These are phyloP conservation scores for Brassica hybrid DNA, from an alignment of 441 rosid genomes.

Conservation along the genomic window DNA sequence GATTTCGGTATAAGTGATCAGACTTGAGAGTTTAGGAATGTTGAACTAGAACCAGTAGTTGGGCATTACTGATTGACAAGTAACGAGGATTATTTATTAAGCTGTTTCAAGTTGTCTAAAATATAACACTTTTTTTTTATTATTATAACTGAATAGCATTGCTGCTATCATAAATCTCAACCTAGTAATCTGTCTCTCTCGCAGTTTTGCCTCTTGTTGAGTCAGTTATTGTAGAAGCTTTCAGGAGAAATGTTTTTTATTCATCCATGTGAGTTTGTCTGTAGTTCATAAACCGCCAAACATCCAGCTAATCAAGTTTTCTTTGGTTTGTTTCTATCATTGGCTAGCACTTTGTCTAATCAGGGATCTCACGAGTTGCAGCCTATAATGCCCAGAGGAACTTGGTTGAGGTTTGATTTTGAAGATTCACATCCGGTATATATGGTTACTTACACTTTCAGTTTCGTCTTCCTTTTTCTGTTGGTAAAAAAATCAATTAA, in stretches of 20 bases:
- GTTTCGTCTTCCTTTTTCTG: slow-evolving; percentile 17
- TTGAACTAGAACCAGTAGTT: slow-evolving; percentile 5
- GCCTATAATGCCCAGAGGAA: slow-evolving; percentile 71
- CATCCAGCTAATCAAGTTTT: slow-evolving; percentile 9
- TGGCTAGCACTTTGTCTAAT: slow-evolving; percentile 57
- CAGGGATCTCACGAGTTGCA: slow-evolving; percentile 58
- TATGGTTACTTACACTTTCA: slow-evolving; percentile 39
- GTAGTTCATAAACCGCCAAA: neutral
- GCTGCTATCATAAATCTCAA: neutral
- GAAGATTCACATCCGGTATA: slow-evolving; percentile 93
- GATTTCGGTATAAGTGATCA: slow-evolving; percentile 6
- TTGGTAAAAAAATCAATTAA: neutral
- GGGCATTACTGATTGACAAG: slow-evolving; percentile 3
- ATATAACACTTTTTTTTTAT: too few species aligned
- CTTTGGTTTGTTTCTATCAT: slow-evolving; percentile 17
- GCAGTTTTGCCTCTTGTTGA: neutral
- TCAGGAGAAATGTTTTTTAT: slow-evolving; percentile 8
- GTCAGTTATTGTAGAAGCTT: neutral
- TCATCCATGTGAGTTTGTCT: slow-evolving; percentile 17
- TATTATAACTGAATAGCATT: too few species aligned
- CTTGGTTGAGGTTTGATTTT: slow-evolving; percentile 85
- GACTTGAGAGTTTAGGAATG: slow-evolving; percentile 15
- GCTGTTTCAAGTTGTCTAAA: neutral
- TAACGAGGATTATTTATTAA: neutral
- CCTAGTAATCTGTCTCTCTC: neutral